Evolutionary conservation across 306 rosid species (phyloP), one percentile per base, ranked within the genome.

Genomic region (Lotus japonicus): DNA sequence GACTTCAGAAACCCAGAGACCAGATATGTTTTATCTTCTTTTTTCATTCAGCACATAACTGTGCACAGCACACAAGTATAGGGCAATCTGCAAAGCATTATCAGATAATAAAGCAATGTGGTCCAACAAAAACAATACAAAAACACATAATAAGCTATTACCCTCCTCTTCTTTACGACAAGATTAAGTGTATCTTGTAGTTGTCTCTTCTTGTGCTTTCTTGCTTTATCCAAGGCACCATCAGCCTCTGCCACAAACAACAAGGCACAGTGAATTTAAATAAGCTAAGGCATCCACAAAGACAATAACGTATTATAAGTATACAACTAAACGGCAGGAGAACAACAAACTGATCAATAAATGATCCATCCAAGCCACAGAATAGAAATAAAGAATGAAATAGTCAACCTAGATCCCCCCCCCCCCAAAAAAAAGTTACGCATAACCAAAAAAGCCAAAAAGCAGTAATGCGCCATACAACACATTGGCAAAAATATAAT

Each of bases 161-260:
- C 99, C 99, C 71, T 90, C 82, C 96, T 84, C 82, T 90, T 95
- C 81, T 95, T 95, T 23, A 95, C 0, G 46, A 95, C 99, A 85
- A 91, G 95, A 67, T 85, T 88, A 21, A 90, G 96, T 49, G 99
- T 87, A 78, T 95, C 99, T 69, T 90, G 92, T 45, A 95, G 89
- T 63, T 95, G 99, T 72, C 99, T 82, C 85, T 90, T 95, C 89
- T 91, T 95, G 82, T 95, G 99, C 72, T 95, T 95, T 78, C 99
- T 88, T 74, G 99, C 97, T 78, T 95, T 95, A 80, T 95, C 99
- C 71, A 95, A 80, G 71, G 99, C 97, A 17, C 99, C 99, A 81
- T 95, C 99, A 72, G 99, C 99, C 89, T 95, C 99, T 95, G 89
- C 72, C 74, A 41, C 49, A 80, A 78, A 11, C 66, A 66, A 73